These are phyloP conservation scores for Russula emetica DNA, from an alignment of 768 basidiomycete genomes.

Conservation along the genomic window DNA sequence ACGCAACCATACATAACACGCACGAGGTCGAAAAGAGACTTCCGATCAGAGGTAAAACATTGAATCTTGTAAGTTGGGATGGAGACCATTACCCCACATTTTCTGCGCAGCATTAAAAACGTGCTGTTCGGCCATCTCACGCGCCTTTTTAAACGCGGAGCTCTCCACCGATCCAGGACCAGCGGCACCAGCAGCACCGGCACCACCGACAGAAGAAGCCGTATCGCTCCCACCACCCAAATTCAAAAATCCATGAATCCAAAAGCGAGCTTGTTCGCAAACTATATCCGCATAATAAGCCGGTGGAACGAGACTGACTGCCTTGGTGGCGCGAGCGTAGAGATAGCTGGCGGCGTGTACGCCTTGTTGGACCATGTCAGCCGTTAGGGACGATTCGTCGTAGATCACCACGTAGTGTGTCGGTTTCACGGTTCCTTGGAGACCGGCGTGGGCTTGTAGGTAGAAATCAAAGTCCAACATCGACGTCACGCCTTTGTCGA, in stretches of 20 bases:
- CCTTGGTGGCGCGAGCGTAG: slow-evolving; percentile 79
- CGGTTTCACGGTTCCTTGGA: slow-evolving; percentile 65
- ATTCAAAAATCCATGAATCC: slow-evolving; percentile 66
- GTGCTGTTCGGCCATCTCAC: background rate
- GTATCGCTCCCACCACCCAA: slow-evolving; percentile 36
- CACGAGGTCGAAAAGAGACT: too few species aligned
- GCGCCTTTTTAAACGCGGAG: slow-evolving; percentile 32
- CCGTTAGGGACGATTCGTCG: slow-evolving; percentile 65
- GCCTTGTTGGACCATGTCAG: slow-evolving; percentile 71
- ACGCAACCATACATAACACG: too few species aligned
- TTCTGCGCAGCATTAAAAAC: too few species aligned
- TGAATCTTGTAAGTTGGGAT: too few species aligned
- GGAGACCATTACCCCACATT: too few species aligned
- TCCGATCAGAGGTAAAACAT: too few species aligned
- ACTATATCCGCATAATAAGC: slow-evolving; percentile 82
- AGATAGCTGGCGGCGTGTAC: slow-evolving; percentile 66
- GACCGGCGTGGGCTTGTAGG: slow-evolving; percentile 62
- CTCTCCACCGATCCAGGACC: slow-evolving; percentile 32
- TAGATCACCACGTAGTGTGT: slow-evolving; percentile 80
- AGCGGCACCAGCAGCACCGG: too few species aligned
- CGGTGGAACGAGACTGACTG: slow-evolving; percentile 74
- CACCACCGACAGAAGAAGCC: slow-evolving; percentile 1
- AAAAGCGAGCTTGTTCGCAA: slow-evolving; percentile 74
- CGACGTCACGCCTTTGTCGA: slow-evolving; percentile 71
- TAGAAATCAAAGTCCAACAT: slow-evolving; percentile 36